Percentiles rank a stretch among this genome's conserved stretches.
Conservation (phyloP, 225 moss, liverwort and hornwort genomes). For the Physcomitrellopsis africana region DNA sequence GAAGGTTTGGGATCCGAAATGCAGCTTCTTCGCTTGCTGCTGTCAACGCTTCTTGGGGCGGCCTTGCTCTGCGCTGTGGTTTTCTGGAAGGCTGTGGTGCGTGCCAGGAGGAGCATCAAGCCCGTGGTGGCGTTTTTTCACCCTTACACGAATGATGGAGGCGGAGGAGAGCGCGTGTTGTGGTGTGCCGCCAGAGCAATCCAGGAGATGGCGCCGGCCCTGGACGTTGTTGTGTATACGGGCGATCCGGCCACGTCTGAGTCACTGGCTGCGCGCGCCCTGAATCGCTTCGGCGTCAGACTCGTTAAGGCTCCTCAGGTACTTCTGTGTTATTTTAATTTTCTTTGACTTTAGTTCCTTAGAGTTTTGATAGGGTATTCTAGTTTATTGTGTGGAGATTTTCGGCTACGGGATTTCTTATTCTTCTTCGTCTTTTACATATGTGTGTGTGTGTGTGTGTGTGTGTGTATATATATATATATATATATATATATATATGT, state of each 20-base stretch:
- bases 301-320: constrained; percentile 62
- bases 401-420: neutral
- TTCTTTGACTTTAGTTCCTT: neutral
- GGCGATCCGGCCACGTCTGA: constrained; percentile 83
- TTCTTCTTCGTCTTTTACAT: neutral
- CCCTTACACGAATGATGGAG: constrained; percentile 95
- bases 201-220: constrained; percentile 66
- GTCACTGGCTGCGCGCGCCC: constrained; percentile 69
- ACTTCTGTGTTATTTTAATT: neutral
- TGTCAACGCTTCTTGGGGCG: constrained; percentile 27
- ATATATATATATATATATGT: neutral
- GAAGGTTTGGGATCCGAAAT: constrained; percentile 23
- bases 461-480: no score
- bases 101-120: constrained; percentile 26
- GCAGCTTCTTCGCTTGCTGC: constrained; percentile 51
- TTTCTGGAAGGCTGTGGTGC: constrained; percentile 20
- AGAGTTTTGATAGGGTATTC: constrained; percentile 5
- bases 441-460: no score
- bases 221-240: constrained; percentile 73
- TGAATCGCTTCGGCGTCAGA: constrained; percentile 77
- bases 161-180: constrained; percentile 94
- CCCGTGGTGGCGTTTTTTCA: constrained; percentile 89
- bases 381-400: neutral
- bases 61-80: neutral
- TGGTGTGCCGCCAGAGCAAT: constrained; percentile 90